These are phyloP conservation scores for Phlebopus sp. DNA, from an alignment of 1,284 basidiomycete species.

Conservation along the genomic window DNA sequence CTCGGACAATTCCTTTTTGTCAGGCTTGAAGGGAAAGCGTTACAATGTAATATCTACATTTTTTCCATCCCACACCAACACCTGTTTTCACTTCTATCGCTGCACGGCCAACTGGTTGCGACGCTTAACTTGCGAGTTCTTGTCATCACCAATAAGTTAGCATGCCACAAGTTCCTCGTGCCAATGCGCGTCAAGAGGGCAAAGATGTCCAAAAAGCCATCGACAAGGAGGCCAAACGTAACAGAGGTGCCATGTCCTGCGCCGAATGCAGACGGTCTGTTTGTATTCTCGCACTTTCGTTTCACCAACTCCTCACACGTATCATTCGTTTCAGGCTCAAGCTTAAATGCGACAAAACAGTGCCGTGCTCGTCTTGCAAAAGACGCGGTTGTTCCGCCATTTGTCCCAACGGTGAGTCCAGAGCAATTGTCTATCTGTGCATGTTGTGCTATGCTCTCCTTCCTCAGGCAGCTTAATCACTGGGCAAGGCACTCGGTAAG, in stretches of 20 bases:
- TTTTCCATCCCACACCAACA: too few relatives aligned
- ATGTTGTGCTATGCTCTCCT: not conserved
- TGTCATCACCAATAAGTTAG: not conserved
- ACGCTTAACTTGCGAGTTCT: not conserved
- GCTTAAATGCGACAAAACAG: slow-evolving; percentile 73
- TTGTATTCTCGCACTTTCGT: not conserved
- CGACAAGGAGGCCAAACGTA: slow-evolving; percentile 57
- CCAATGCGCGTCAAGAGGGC: slow-evolving; percentile 26
- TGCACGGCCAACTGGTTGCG: not conserved
- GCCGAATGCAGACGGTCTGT: slow-evolving; percentile 68
- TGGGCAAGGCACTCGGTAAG: slow-evolving; percentile 70
- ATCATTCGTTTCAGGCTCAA: slow-evolving; percentile 48
- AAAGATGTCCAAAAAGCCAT: slow-evolving; percentile 35
- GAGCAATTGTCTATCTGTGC: not conserved
- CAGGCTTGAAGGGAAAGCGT: not conserved
- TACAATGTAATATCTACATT: not conserved
- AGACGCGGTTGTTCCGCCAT: slow-evolving; percentile 71
- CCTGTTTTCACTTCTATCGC: not conserved
- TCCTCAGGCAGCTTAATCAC: slow-evolving; percentile 52
- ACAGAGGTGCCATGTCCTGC: slow-evolving; percentile 65
- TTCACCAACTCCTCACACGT: not conserved
- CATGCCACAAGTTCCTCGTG: slow-evolving; percentile 31
- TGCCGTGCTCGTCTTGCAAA: slow-evolving; percentile 73
- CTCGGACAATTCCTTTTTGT: slow-evolving; percentile 4
- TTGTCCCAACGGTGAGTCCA: slow-evolving; percentile 61